Conservation (phyloP, 192 early-diverging fungal genomes). For the Coemansia sp. region DNA sequence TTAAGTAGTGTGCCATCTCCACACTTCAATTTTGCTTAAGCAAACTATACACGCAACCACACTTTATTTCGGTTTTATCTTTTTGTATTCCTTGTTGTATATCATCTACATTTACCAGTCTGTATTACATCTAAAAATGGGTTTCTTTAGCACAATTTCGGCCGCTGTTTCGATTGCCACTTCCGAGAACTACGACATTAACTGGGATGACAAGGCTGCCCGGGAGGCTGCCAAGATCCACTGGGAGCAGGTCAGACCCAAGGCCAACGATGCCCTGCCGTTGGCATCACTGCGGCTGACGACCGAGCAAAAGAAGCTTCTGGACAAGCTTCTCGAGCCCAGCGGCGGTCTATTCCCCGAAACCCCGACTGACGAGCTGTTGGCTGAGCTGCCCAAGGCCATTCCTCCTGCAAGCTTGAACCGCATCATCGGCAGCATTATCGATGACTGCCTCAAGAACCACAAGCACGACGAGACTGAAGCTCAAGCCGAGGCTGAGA, state of each 20-base stretch:
- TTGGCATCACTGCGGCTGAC: conserved; percentile 40
- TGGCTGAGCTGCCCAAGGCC: conserved; percentile 29
- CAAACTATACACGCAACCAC: too few species aligned
- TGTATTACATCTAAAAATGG: conserved; percentile 15
- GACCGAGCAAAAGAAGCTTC: conserved; percentile 24
- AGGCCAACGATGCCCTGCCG: conserved; percentile 34
- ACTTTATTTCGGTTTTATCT: background rate
- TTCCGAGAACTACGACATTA: conserved; percentile 32
- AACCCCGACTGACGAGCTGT: conserved; percentile 20
- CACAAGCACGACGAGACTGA: conserved; percentile 26
- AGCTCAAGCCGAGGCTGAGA: background rate
- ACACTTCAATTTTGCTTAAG: too few species aligned
- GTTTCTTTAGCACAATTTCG: conserved; percentile 16
- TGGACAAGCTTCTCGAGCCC: conserved; percentile 35
- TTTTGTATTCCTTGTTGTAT: background rate
- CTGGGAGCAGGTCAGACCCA: conserved; percentile 36
- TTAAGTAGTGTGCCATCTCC: too few species aligned
- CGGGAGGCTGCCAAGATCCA: conserved; percentile 25
- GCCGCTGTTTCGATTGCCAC: conserved; percentile 31
- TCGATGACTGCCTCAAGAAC: conserved; percentile 39
- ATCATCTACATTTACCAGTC: too few species aligned
- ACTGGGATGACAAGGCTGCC: conserved; percentile 28
- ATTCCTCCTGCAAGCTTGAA: conserved; percentile 43
- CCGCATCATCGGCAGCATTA: conserved; percentile 37
- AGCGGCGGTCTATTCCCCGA: conserved; percentile 33